Base-by-base conservation (phyloP, 148 eudicot genomes). In the Nepenthes gracilis region DNA sequence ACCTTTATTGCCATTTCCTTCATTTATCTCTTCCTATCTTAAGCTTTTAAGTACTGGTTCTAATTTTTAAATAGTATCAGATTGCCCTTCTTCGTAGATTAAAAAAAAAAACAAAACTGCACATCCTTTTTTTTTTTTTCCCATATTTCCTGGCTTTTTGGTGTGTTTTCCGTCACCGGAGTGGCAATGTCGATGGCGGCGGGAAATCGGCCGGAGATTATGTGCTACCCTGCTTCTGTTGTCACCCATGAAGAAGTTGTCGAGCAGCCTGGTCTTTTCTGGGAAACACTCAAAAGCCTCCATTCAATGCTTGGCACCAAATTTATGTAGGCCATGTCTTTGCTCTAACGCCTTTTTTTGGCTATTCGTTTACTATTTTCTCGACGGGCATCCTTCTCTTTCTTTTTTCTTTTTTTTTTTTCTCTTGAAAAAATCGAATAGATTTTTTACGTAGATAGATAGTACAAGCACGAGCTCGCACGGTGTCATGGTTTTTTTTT, bases 201-300 rank as follows among this genome's bases (percentile, higher is more conserved):
- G 47, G 58, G 55, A 12, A 14, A 23, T 2, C 32, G 36, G 43
- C 1, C 74, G 43, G 65, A 12, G 63, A 23, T 2, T 13, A 66
- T 6, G 36, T 35, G 40, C 12, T 80, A 51, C 59, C 81, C 80
- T 33, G 67, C 69, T 47, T 75, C 85, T 0, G 38, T 83, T 36
- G 82, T 82, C 35, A 58, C 74, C 9, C 93, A 86, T 66, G 84
- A 78, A 34, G 78, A 74, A 60, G 80, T 83, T 36, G 81, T 78
- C 12, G 69, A 55, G 14, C 71, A 77, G 58, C 73, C 76, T 15
- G 49, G 57, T 4, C 69, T 85, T n/a, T 85, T 85, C 73, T 66
- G 74, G 70, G 74, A 83, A 37, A 72, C 85, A 1, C 84, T 86
- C 69, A 64, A 65, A 52, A 70, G 63, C 53, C 73, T 86, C 64